Conservation (phyloP, 371 early-diverging fungal species). For the Actinomucor elegans region DNA sequence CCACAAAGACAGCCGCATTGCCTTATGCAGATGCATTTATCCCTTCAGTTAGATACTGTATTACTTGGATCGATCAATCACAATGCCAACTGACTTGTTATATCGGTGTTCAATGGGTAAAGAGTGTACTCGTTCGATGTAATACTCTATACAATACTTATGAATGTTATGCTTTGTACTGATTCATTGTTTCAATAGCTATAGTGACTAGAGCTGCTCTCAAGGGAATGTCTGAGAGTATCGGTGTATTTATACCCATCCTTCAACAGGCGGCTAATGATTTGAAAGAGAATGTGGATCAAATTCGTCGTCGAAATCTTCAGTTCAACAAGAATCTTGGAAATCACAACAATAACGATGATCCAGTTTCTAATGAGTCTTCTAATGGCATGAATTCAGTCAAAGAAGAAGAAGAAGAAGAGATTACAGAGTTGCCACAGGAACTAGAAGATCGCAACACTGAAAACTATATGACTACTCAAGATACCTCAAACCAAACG, state of each 20-base stretch:
- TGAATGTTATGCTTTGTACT: neutral
- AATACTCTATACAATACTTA: neutral
- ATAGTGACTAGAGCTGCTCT: constrained; percentile 44
- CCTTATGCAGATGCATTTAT: constrained; percentile 65
- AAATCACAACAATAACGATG: no score
- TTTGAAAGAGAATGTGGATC: neutral
- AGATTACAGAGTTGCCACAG: no score
- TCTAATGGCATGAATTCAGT: neutral
- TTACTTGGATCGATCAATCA: constrained; percentile 45
- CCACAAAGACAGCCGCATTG: constrained; percentile 47
- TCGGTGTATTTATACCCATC: constrained; percentile 31
- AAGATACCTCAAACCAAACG: no score
- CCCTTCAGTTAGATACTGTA: constrained; percentile 56
- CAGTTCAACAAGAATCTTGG: neutral
- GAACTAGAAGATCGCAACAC: no score
- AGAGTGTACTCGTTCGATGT: constrained; percentile 55
- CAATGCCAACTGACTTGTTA: constrained; percentile 51
- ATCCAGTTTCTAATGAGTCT: neutral
- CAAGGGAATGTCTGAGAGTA: constrained; percentile 43
- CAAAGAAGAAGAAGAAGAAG: constrained; percentile 2
- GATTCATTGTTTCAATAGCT: constrained; percentile 12
- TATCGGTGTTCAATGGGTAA: constrained; percentile 54
- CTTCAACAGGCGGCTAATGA: constrained; percentile 20
- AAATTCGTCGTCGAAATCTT: neutral
- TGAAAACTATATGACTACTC: no score